A percentile compares a stretch with the other conserved stretches of the same genome.
Evolutionary conservation across 768 basidiomycete genomes (phyloP).

Genomic region (Pulveroboletus sp.): DNA sequence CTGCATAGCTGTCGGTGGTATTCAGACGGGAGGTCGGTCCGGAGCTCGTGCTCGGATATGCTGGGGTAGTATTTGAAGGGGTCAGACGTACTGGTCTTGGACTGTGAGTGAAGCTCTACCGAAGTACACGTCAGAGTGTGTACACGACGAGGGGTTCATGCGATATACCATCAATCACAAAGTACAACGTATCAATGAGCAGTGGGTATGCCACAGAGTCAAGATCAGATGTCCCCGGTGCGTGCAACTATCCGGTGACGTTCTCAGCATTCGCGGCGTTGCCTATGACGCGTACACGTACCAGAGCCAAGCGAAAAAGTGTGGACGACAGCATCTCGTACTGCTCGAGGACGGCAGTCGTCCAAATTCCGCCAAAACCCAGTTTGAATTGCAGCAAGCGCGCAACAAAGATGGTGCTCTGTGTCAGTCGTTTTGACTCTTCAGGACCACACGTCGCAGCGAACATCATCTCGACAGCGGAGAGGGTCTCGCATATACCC

Average conservation of each 20-base stretch:
- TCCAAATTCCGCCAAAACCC: conserved; percentile 60
- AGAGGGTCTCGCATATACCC: conserved; percentile 45
- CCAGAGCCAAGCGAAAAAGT: conserved; percentile 50
- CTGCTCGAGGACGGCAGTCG: conserved; percentile 42
- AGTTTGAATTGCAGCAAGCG: conserved; percentile 72
- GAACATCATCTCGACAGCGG: conserved; percentile 36
- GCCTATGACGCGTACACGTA: conserved; percentile 31
- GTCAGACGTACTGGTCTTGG: conserved; percentile 48
- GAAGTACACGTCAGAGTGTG: not conserved
- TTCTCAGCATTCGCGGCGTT: not conserved
- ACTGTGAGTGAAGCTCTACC: conserved; percentile 59
- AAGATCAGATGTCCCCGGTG: conserved; percentile 42
- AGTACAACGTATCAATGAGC: conserved; percentile 69
- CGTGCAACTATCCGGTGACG: conserved; percentile 42
- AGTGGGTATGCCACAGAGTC: conserved; percentile 59
- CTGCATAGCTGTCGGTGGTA: conserved; percentile 53
- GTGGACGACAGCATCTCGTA: conserved; percentile 37
- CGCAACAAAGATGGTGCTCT: conserved; percentile 51
- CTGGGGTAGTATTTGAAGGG: conserved; percentile 63
- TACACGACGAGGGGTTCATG: no score
- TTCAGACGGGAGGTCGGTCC: conserved; percentile 50
- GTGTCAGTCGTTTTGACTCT: conserved; percentile 28
- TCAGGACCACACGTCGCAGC: conserved; percentile 16
- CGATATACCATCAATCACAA: conserved; percentile 63
- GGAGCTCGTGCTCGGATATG: conserved; percentile 45